Evolutionary conservation across 2,329 filamentous ascomycete species (phyloP).

Genomic region (Trichoderma harzianum): DNA sequence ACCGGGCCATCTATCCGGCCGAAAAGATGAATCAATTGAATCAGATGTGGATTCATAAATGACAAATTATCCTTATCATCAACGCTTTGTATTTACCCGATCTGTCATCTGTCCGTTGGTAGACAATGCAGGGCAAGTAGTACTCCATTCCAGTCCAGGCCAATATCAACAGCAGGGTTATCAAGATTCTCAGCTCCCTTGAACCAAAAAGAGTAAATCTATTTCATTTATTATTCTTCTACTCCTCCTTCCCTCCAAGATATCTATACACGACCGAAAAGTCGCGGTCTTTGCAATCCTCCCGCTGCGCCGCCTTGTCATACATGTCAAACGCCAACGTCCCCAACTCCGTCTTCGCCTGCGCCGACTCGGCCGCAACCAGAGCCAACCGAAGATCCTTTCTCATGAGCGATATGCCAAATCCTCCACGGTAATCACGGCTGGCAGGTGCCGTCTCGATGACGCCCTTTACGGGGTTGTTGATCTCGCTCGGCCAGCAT

Average conservation of each 20-base stretch:
- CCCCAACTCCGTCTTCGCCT: constrained; percentile 63
- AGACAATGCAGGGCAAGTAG: too few relatives aligned
- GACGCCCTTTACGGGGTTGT: constrained; percentile 90
- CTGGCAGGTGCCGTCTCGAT: constrained; percentile 71
- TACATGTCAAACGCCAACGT: constrained; percentile 64
- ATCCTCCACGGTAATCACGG: constrained; percentile 73
- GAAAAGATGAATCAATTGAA: neutral
- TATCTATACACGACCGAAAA: constrained; percentile 81
- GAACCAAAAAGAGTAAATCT: neutral
- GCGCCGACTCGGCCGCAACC: constrained; percentile 65
- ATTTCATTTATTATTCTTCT: neutral
- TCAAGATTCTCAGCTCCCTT: neutral
- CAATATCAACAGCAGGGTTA: neutral
- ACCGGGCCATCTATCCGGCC: neutral
- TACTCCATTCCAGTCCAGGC: neutral
- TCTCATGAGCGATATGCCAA: constrained; percentile 73
- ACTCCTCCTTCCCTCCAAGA: constrained; percentile 47
- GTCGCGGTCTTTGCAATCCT: constrained; percentile 65
- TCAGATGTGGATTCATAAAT: neutral
- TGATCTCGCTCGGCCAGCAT: constrained; percentile 94
- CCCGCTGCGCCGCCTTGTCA: constrained; percentile 58
- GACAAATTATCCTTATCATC: neutral
- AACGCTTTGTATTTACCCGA: neutral
- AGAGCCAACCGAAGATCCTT: constrained; percentile 75
- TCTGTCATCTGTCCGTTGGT: neutral